A percentile compares a stretch with the other conserved stretches of the same genome.
Evolutionary conservation across 2,329 filamentous ascomycete genomes (phyloP).

Genomic region (Exophiala calicioides): DNA sequence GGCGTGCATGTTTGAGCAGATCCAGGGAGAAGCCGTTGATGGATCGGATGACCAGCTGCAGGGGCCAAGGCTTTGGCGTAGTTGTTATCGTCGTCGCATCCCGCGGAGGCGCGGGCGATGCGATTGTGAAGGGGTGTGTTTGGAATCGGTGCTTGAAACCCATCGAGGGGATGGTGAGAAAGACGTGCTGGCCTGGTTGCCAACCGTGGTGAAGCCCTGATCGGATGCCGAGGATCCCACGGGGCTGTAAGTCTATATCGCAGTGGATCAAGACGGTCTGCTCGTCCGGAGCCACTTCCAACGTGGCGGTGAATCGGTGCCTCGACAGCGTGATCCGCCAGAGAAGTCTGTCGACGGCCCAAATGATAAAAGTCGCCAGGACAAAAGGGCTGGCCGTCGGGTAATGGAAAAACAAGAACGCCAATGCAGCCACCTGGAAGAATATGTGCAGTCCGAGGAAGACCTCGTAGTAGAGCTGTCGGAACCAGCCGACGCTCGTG

Average conservation of each 20-base stretch:
- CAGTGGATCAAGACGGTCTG: constrained; percentile 53
- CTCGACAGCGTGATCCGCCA: constrained; percentile 59
- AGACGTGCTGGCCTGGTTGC: constrained; percentile 64
- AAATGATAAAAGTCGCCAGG: constrained; percentile 55
- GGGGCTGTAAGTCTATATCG: constrained; percentile 19
- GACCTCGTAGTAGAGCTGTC: constrained; percentile 62
- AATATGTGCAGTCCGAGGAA: constrained; percentile 62
- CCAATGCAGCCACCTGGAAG: constrained; percentile 57
- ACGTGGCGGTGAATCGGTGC: constrained; percentile 49
- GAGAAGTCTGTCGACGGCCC: constrained; percentile 58
- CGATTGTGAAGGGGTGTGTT: constrained; percentile 68
- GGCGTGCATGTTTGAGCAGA: constrained; percentile 54
- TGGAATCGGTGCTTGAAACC: constrained; percentile 57
- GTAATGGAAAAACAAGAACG: constrained; percentile 63
- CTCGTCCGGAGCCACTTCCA: constrained; percentile 58
- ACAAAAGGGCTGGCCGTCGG: constrained; percentile 56
- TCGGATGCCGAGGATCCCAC: constrained; percentile 28
- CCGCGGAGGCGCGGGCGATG: constrained; percentile 44
- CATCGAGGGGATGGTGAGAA: constrained; percentile 60
- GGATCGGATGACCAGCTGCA: constrained; percentile 58
- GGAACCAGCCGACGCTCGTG: constrained; percentile 61
- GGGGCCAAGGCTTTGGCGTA: constrained; percentile 46
- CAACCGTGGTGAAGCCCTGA: constrained; percentile 53
- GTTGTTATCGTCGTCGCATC: too few species aligned
- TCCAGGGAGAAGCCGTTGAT: constrained; percentile 61